These are phyloP conservation scores for Eucalyptus pauciflora DNA, from an alignment of 345 rosid genomes.

Conservation along the genomic window DNA sequence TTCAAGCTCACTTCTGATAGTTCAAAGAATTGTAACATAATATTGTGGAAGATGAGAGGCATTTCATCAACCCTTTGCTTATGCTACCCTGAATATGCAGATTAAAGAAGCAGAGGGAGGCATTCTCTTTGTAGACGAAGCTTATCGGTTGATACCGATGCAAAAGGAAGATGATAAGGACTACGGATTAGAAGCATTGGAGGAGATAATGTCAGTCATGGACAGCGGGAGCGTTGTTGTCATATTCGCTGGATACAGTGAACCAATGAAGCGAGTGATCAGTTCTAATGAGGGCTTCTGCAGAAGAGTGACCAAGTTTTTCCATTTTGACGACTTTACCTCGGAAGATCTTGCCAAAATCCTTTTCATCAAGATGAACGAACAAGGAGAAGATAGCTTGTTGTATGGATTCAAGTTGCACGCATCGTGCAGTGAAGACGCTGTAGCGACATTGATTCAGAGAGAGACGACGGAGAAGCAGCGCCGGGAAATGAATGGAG, in stretches of 20 bases:
- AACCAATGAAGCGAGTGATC: conserved; percentile 96
- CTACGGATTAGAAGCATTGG: conserved; percentile 93
- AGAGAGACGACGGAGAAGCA: conserved; percentile 68
- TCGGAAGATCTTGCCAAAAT: conserved; percentile 69
- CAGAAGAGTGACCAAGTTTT: conserved; percentile 93
- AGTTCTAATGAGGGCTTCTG: conserved; percentile 92
- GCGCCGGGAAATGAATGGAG: conserved; percentile 93
- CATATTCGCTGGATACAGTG: conserved; percentile 92
- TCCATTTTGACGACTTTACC: conserved; percentile 67
- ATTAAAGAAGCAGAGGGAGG: conserved; percentile 98
- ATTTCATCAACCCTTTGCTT: not conserved
- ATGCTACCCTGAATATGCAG: conserved; percentile 15
- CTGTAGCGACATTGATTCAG: conserved; percentile 55
- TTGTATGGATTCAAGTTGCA: conserved; percentile 70
- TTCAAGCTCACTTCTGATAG: not conserved
- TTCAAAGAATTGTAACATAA: not conserved
- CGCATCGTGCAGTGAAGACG: conserved; percentile 51
- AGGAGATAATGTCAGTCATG: conserved; percentile 98
- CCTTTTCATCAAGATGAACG: conserved; percentile 76
- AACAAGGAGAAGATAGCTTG: conserved; percentile 43
- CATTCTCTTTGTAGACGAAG: conserved; percentile 96
- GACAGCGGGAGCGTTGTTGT: conserved; percentile 81
- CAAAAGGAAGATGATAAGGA: conserved; percentile 95
- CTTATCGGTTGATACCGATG: conserved; percentile 85
- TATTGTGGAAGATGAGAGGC: not conserved